Conservation (phyloP, 495 filamentous ascomycete genomes). For the Immersiella caudata region DNA sequence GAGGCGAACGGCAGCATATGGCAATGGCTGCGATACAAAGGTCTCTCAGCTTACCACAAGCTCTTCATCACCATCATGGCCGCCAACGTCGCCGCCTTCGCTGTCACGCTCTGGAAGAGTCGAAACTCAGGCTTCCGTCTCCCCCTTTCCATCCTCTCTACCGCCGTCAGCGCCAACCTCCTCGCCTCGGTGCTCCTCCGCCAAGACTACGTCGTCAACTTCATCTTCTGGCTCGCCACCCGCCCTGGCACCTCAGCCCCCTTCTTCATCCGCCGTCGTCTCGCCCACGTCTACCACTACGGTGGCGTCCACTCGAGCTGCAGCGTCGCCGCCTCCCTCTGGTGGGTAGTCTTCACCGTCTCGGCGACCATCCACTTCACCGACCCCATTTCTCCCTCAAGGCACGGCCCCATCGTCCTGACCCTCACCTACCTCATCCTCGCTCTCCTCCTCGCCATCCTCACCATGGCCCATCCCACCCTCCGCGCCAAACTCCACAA, state of each 20-base stretch:
- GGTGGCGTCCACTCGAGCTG: constrained; percentile 69
- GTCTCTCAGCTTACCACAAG: constrained; percentile 17
- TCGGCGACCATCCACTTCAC: constrained; percentile 50
- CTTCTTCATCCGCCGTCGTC: constrained; percentile 57
- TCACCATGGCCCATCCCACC: constrained; percentile 43
- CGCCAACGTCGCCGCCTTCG: constrained; percentile 21
- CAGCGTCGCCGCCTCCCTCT: constrained; percentile 60
- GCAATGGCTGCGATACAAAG: constrained; percentile 25
- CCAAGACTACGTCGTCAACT: constrained; percentile 68
- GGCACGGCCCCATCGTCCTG: constrained; percentile 25
- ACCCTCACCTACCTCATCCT: constrained; percentile 34
- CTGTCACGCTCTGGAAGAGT: constrained; percentile 39
- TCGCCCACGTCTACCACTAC: constrained; percentile 62
- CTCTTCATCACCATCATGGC: constrained; percentile 27
- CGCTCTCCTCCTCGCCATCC: constrained; percentile 34
- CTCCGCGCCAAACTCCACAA: constrained; percentile 55
- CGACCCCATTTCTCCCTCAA: constrained; percentile 32
- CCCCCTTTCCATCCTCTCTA: constrained; percentile 38
- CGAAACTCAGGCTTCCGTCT: constrained; percentile 25
- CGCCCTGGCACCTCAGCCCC: constrained; percentile 61
- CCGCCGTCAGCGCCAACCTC: constrained; percentile 48
- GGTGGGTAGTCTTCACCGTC: constrained; percentile 63
- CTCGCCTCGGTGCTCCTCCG: constrained; percentile 50
- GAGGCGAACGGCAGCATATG: background rate
- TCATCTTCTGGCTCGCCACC: constrained; percentile 54